Evolutionary conservation across 2,329 filamentous ascomycete species (phyloP), one percentile per base, ranked within the genome.

Genomic region (Fusarium hostae): DNA sequence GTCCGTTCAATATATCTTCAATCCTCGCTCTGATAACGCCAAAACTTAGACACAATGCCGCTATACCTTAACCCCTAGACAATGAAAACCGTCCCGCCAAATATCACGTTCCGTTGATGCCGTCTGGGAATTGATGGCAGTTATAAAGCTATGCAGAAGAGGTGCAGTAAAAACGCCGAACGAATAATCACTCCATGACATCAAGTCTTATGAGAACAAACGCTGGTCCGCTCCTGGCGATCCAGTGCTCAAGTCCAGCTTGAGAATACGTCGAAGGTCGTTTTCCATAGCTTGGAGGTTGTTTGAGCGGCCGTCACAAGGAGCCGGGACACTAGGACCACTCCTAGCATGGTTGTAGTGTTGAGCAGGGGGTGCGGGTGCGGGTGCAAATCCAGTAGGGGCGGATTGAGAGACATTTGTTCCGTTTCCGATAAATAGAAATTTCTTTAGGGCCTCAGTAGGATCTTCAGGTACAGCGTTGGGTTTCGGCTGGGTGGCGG

Each of bases 371-470:
- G 68, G 62, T 12, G 65, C 58, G 20, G 75, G 63, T 47, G 62
- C 62, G 20, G 75, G 66, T 52, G 74, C 64, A 54, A 73, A 74
- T 16, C 73, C 75, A 22, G 59, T 70, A 32, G 71, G 62, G 15
- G 56, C 51, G 41, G 68, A 41, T 26, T 64, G 68, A 32, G 72
- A 63, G 34, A 55, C 58, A 41, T 67, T 65, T 28, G 76, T 52
- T 22, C 73, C 66, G 64, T 81, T 77, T 50, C 82, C 81, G 41
- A 84, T 82, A 54, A 89, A 89, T 2, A 90, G 78, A 73, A 87
- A 89, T 48, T 83, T 85, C 77, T 90, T 90, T 28, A 90, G 77
- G 51, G 86, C 86, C 69, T 89, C 87, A 9, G 81, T 76, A 24
- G 80, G 76, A 61, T 83, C 80, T 34, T 78, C 78, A 26, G 69